phyloP scores from a whole-genome alignment of 306 rosid species.

The Ormosia semicastrata region DNA sequence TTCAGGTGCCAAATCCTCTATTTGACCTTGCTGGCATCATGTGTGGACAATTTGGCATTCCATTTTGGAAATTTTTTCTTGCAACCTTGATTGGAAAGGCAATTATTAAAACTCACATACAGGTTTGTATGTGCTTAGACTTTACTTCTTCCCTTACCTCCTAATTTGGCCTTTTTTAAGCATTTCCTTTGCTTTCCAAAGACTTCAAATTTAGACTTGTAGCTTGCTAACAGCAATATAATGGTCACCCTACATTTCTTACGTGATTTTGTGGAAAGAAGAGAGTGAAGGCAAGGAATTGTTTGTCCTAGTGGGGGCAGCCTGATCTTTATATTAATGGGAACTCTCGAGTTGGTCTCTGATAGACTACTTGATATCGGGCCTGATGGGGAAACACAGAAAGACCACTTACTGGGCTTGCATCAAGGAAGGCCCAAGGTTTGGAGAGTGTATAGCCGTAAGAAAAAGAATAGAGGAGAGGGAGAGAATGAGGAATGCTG shows the following conservation, averaged over 20 bases:
- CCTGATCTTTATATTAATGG: neutral
- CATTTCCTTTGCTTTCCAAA: neutral
- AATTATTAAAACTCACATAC: slow-evolving; percentile 89
- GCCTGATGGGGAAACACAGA: too few relatives aligned
- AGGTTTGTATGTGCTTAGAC: slow-evolving; percentile 54
- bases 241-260: neutral
- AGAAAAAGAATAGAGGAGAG: too few relatives aligned
- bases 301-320: neutral
- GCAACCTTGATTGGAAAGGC: slow-evolving; percentile 96
- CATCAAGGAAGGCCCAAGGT: too few relatives aligned
- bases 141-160: neutral
- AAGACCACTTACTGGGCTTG: too few relatives aligned
- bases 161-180: neutral
- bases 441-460: too few relatives aligned
- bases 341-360: neutral
- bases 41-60: slow-evolving; percentile 97
- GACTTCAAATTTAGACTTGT: neutral
- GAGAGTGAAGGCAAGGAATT: neutral
- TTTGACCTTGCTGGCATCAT: slow-evolving; percentile 99
- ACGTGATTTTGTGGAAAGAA: neutral
- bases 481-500: too few relatives aligned
- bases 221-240: neutral
- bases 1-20: slow-evolving; percentile 96
- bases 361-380: too few relatives aligned
- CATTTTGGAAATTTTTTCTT: slow-evolving; percentile 87